phyloP scores from a whole-genome alignment of 202 grass and related monocot genomes.

The Schoenoplectus tabernaemontani region DNA sequence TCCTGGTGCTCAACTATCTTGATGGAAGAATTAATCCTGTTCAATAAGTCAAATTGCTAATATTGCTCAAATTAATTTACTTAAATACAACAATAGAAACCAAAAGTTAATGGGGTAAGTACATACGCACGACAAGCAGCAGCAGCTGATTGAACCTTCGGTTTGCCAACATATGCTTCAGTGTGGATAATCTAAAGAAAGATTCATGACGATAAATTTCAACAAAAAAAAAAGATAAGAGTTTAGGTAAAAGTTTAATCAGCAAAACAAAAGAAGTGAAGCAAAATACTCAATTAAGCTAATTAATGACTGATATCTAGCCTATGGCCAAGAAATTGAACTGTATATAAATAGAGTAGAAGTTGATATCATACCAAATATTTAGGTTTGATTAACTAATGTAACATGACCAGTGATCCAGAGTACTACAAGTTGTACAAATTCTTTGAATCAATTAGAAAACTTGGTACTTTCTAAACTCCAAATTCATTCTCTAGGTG shows the following conservation, averaged over 20 bases:
- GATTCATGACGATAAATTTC: slow-evolving; percentile 17
- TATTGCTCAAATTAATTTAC: neutral
- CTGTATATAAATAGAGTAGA: neutral
- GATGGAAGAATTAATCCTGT: slow-evolving; percentile 86
- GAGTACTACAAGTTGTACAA: neutral
- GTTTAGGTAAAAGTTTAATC: neutral
- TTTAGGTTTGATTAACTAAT: neutral
- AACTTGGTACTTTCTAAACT: neutral
- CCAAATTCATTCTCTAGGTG: neutral
- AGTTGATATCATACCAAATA: neutral
- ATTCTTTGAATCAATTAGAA: neutral
- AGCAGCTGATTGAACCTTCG: slow-evolving; percentile 90
- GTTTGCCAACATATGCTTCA: slow-evolving; percentile 64
- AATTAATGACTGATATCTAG: neutral
- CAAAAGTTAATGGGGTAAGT: slow-evolving; percentile 16
- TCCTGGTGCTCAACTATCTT: slow-evolving; percentile 66
- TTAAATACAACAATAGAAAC: neutral
- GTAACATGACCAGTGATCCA: neutral
- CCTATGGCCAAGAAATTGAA: neutral
- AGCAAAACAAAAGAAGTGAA: slow-evolving; percentile 1
- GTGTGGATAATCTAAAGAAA: slow-evolving; percentile 75
- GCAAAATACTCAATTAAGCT: neutral
- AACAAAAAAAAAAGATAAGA: neutral
- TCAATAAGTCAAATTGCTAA: slow-evolving; percentile 28
- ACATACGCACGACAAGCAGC: slow-evolving; percentile 83